These are phyloP conservation scores for Cercospora canescens DNA, from an alignment of 2,329 filamentous ascomycete genomes.

Conservation along the genomic window DNA sequence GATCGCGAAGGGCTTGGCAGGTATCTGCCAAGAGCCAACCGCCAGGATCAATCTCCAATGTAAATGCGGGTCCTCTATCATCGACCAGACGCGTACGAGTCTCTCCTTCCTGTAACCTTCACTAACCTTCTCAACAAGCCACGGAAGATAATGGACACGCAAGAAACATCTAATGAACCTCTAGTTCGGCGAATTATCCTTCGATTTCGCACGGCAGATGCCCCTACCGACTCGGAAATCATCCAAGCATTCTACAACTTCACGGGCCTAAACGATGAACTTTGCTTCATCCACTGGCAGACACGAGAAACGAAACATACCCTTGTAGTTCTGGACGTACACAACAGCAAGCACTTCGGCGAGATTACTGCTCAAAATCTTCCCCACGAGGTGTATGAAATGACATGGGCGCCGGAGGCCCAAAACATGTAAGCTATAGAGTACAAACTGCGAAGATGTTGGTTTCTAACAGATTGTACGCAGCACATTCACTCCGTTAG, in stretches of 20 bases:
- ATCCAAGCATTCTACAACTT: not conserved
- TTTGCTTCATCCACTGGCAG: not conserved
- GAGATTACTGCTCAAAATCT: not conserved
- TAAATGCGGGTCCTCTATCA: not conserved
- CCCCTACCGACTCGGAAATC: not conserved
- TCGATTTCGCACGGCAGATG: not conserved
- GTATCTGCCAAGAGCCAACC: not conserved
- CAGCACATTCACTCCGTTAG: not conserved
- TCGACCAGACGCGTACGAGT: not conserved
- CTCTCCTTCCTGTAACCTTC: not conserved
- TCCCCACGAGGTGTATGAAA: not conserved
- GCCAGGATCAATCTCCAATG: not conserved
- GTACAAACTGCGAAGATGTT: not conserved
- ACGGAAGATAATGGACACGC: not conserved
- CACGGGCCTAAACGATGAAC: not conserved
- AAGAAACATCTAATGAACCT: not conserved
- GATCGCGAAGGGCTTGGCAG: no score
- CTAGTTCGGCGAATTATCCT: not conserved
- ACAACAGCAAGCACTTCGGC: not conserved
- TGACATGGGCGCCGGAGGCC: not conserved
- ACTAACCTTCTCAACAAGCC: not conserved
- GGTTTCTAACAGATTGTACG: not conserved
- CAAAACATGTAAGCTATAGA: not conserved
- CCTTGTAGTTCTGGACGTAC: not conserved
- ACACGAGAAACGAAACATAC: not conserved